A percentile compares a stretch with the other conserved stretches of the same genome.
Evolutionary conservation across 805 yeast species (phyloP).

Genomic region (Metschnikowia reukaufii): DNA sequence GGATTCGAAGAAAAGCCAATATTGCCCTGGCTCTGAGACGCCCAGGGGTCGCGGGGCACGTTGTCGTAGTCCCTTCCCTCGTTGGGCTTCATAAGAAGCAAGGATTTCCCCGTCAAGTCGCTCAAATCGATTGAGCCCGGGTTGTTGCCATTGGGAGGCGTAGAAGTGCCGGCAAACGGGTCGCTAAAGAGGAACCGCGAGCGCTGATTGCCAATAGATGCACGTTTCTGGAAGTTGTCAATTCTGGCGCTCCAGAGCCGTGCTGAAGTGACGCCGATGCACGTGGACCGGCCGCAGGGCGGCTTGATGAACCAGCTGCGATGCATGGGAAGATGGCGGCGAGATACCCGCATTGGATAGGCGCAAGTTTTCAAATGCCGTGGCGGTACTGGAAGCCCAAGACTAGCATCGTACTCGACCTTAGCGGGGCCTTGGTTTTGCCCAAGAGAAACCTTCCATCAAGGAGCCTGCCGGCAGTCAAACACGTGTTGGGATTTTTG

Average conservation of each 20-base stretch:
- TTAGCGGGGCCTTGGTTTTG: constrained; percentile 34
- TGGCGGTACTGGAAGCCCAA: constrained; percentile 19
- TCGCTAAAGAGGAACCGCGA: constrained; percentile 72
- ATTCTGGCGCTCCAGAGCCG: constrained; percentile 18
- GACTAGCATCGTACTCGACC: constrained; percentile 33
- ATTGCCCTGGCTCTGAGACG: constrained; percentile 14
- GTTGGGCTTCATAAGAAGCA: constrained; percentile 45
- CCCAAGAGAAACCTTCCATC: constrained; percentile 43
- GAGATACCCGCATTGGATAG: constrained; percentile 30
- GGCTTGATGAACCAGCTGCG: constrained; percentile 3
- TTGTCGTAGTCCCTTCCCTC: constrained; percentile 49
- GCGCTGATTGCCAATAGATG: constrained; percentile 56
- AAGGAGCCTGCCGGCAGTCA: constrained; percentile 40
- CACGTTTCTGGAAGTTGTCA: constrained; percentile 46
- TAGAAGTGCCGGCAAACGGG: constrained; percentile 40
- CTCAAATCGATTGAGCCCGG: constrained; percentile 33
- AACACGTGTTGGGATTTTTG: constrained; percentile 38
- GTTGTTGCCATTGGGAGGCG: constrained; percentile 18
- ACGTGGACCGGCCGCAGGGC: constrained; percentile 4
- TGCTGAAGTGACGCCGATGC: too few species aligned
- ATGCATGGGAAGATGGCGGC: constrained; percentile 30
- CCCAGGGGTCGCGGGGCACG: constrained; percentile 50
- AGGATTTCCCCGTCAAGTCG: constrained; percentile 42
- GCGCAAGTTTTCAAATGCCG: constrained; percentile 29
- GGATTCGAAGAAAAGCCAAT: constrained; percentile 31